Evolutionary conservation across 345 rosid genomes (phyloP), one percentile per base, ranked within the genome.

Genomic region (Populus simonii): DNA sequence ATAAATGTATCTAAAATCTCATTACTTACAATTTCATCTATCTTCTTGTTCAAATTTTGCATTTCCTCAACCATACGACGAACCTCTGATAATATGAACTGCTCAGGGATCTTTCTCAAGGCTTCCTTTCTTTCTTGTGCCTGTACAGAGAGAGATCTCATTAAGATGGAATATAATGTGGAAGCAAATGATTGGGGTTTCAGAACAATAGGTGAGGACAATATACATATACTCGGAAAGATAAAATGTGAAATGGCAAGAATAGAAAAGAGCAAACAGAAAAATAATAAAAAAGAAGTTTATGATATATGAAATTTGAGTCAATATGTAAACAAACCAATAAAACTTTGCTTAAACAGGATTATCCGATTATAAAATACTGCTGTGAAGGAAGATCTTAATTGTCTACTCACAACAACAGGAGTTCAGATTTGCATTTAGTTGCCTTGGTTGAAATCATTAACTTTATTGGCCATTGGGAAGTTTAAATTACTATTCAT

Each of bases 61-160:
- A 96, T 96, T 84, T 93, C 89, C 80, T 92, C 94, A 61, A 96
- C 99, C 99, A 96, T 89, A 1, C 83, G 88, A 17, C 95, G 97
- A 79, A 96, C 93, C 87, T 92, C 98, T 43, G 88, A 59, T 66
- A 96, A 82, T 73, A 96, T 83, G 79, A 83, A 74, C 85, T 89
- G 92, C 85, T 96, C 99, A 33, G 98, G 99, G 63, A 90, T 79
- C 85, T 80, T 92, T 80, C 89, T 90, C 82, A 93, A 65, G 57
- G 92, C 91, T 65, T 76, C 84, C 86, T 89, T 94, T 86, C 77
- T 84, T 81, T 86, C 90, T 72, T 89, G 85, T 35, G 97, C 93
- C 99, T 96, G 87, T 79, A 81, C 47, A 41, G 13, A 65, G 43
- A 75, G 25, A 77, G 62, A 16, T 61, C 33, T 49, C 45, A 74